Conservation (phyloP, 306 rosid genomes). For the Quercus suber region DNA sequence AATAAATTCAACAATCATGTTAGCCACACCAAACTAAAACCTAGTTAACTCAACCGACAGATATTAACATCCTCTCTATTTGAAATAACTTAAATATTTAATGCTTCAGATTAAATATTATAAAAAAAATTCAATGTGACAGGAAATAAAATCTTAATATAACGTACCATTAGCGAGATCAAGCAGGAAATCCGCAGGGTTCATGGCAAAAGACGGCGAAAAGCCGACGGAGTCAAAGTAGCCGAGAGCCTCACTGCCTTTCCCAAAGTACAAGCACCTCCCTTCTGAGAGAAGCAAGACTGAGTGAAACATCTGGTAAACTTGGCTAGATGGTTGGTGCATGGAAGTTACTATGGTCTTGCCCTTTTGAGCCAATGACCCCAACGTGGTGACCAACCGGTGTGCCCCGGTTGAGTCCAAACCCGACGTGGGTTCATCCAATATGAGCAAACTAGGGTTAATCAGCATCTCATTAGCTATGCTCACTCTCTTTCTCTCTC, state of each 20-base stretch:
- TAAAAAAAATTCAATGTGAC: too few relatives aligned
- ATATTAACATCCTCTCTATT: too few relatives aligned
- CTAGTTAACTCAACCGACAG: too few relatives aligned
- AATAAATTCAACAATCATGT: too few relatives aligned
- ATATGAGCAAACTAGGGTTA: constrained; percentile 61
- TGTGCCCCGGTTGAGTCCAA: constrained; percentile 86
- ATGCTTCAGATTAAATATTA: too few relatives aligned
- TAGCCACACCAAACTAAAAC: too few relatives aligned
- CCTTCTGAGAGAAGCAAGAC: constrained; percentile 72
- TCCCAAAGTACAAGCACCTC: constrained; percentile 60
- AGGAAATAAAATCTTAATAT: not conserved
- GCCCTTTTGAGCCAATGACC: constrained; percentile 64
- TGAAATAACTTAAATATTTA: too few relatives aligned
- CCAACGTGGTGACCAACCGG: constrained; percentile 48
- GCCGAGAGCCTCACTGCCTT: constrained; percentile 53
- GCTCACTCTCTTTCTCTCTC: constrained; percentile 85
- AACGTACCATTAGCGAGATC: constrained; percentile 94
- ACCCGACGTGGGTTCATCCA: constrained; percentile 93
- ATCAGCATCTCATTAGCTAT: constrained; percentile 83
- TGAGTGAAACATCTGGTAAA: constrained; percentile 67
- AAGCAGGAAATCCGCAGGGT: constrained; percentile 90
- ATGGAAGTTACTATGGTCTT: constrained; percentile 75
- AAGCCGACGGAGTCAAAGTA: constrained; percentile 71
- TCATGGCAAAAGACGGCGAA: constrained; percentile 72
- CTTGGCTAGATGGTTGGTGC: constrained; percentile 91